Base-by-base conservation (phyloP, 163 green algal species). In the Picocystis sp. region DNA sequence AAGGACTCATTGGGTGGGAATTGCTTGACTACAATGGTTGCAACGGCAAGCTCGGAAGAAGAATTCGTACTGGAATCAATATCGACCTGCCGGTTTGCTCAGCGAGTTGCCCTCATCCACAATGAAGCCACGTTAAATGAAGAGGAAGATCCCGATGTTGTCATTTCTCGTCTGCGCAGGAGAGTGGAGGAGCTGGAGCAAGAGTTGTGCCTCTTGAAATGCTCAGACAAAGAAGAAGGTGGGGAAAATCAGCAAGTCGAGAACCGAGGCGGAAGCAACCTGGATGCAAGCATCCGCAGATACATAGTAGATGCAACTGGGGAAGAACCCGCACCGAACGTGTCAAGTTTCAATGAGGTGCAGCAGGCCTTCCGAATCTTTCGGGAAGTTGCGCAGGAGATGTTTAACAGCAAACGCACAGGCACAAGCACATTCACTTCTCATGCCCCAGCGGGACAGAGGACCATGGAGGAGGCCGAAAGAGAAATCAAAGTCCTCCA, bases 1-100 rank as follows among this genome's bases (percentile, higher is more conserved):
- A 59, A 59, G 24, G 80, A 90, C 65, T 82, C 74, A 13, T 63
- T 92, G 24, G 82, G 81, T 12, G 67, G 67, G 19, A 76, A 76
- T 55, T 76, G 67, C 56, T 55, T 51, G 1, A 76, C 63, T 1
- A 61, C 82, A 50, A 71, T 93, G 61, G 62, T 93, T 9, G 83
- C 83, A 56, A 87, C 79, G 53, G 59, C 87, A 29, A 83, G 72
- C 62, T 60, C 59, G 0, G 67, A 83, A 11, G 33, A 47, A 14
- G 63, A 50, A 34, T 71, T 84, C 57, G 60, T 76, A 46, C 66
- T 77, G 41, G 78, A 87, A 50, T 60, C 41, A 21, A 69, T 72
- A 47, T 67, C 53, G 8, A 76, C 67, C 6, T 76, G 67, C 45
- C 63, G 72, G n/a, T 83, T 83, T 61, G 76, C 78, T 12, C 71